Conservation (phyloP, 805 yeast genomes). For the Candida andamanensis region DNA sequence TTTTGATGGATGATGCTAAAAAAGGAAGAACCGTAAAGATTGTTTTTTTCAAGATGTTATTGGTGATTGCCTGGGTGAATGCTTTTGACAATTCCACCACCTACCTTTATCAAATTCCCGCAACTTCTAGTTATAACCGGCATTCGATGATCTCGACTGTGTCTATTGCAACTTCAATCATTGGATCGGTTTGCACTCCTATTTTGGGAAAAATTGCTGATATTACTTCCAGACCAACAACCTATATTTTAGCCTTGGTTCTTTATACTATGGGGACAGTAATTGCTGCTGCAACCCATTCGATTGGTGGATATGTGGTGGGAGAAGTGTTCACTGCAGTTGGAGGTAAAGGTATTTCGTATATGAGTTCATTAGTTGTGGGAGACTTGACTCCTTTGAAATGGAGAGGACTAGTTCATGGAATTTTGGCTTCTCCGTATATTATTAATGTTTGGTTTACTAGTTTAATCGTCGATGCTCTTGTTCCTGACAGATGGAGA, state of each 20-base stretch:
- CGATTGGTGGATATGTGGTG: slow-evolving; percentile 19
- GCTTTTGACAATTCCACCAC: slow-evolving; percentile 27
- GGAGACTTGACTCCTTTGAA: slow-evolving; percentile 21
- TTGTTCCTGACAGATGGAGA: slow-evolving; percentile 40
- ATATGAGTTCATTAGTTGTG: slow-evolving; percentile 13
- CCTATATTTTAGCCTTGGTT: slow-evolving; percentile 15
- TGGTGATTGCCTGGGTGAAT: slow-evolving; percentile 23
- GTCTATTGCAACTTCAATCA: slow-evolving; percentile 18
- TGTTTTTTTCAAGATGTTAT: slow-evolving; percentile 12
- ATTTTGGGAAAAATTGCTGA: slow-evolving; percentile 20
- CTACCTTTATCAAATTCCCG: slow-evolving; percentile 29
- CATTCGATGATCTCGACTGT: slow-evolving; percentile 21
- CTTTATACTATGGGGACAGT: slow-evolving; percentile 19
- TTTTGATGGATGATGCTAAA: slow-evolving; percentile 4
- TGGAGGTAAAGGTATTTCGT: slow-evolving; percentile 18
- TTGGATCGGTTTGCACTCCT: slow-evolving; percentile 19
- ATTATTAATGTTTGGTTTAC: slow-evolving; percentile 38
- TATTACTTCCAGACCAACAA: slow-evolving; percentile 18
- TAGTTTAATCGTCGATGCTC: slow-evolving; percentile 30
- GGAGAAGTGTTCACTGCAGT: slow-evolving; percentile 19
- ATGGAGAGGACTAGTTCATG: slow-evolving; percentile 19
- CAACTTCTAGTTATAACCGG: slow-evolving; percentile 16
- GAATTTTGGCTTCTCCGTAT: slow-evolving; percentile 31
- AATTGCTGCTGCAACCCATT: slow-evolving; percentile 16
- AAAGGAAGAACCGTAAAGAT: slow-evolving; percentile 11